Conservation (phyloP, 164 flowering plant species). For the Tinospora cordifolia region DNA sequence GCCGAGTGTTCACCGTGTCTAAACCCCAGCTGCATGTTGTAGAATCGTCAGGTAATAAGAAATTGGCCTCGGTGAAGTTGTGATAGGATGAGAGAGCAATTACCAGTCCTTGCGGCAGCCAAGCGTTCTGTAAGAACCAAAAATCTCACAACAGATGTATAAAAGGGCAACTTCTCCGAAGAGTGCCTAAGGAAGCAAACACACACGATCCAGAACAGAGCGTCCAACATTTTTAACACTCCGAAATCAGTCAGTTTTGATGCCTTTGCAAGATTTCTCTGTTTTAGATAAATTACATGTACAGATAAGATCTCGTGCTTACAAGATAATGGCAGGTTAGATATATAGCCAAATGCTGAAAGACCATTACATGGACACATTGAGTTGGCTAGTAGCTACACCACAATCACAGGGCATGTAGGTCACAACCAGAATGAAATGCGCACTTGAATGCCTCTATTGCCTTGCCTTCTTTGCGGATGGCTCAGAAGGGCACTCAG, state of each 20-base stretch:
- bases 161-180: no score
- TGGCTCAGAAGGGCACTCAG: conserved; percentile 11
- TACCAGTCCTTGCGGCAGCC: no score
- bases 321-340: conserved; percentile 2
- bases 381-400: background rate
- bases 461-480: conserved; percentile 11
- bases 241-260: conserved; percentile 5
- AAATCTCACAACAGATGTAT: no score
- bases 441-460: background rate
- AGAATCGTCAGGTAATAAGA: no score
- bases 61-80: no score
- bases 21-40: no score
- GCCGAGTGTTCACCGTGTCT: no score
- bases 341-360: background rate
- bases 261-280: background rate
- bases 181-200: background rate
- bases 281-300: conserved; percentile 7
- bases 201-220: background rate
- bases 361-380: background rate
- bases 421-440: background rate
- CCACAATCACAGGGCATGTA: background rate
- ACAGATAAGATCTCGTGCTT: conserved; percentile 14
- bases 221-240: conserved; percentile 4
- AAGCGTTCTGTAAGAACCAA: no score
- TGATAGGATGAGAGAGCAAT: no score